Base-by-base conservation (phyloP, 2,329 filamentous ascomycete species). In the Hypoxylon sp. region DNA sequence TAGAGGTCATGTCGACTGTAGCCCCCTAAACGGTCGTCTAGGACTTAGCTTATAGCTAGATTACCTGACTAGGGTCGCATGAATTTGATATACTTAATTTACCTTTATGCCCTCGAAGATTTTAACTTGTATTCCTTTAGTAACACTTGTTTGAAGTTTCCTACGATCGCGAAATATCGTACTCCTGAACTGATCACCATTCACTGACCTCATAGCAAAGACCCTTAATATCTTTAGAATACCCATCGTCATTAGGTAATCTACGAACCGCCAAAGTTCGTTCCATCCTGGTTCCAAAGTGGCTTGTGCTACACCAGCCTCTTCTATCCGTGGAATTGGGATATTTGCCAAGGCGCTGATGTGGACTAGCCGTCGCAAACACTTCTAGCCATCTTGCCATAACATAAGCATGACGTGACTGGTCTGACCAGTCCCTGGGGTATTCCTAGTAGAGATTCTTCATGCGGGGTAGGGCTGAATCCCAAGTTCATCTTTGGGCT, bases 1-100 rank as follows among this genome's bases (percentile, higher is more conserved):
- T 27, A 7, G 42, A 62, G 30, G 63, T 61, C 53, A 49, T 60
- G 44, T 37, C 35, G 25, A 49, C 53, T 59, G 48, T 58, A 40
- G 8, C 11, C 33, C 8, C 42, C 54, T 53, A 50, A 53, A 57
- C 10, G 35, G 54, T 59, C 25, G 50, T 67, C 56, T 69, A 64
- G 56, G 42, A 67, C 58, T n/a, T 54, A 33, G 25, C 35, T 40
- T 60, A 56, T 11, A 57, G 11, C 53, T 64, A 55, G 22, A 51
- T 37, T 50, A 57, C 33, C 37, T 27, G 56, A 67, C n/a, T 33
- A 66, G 31, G 46, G 63, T 69, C 66, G 35, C 40, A 66, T 61
- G 40, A 61, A 66, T 61, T 64, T 61, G 51, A 69, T 58, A 46
- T 51, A 42, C 40, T 51, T 53, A 35, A 46, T 66, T 56, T 46